These are phyloP conservation scores for Candida germanica DNA, from an alignment of 805 yeast species.

Conservation along the genomic window DNA sequence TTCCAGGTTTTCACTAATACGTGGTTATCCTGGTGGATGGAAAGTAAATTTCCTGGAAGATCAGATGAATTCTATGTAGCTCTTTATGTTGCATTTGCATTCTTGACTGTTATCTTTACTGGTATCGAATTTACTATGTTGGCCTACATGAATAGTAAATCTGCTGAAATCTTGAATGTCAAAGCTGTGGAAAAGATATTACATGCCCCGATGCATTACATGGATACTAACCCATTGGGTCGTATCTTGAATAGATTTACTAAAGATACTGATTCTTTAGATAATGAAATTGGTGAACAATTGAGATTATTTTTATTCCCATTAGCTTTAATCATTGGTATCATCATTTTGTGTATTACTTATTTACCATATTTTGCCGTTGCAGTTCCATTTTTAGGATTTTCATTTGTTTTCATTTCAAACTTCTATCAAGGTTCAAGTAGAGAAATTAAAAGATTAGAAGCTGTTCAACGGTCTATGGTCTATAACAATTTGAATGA, in stretches of 20 bases:
- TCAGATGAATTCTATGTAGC: constrained; percentile 34
- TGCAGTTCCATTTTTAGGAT: constrained; percentile 49
- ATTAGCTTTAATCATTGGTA: constrained; percentile 37
- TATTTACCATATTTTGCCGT: constrained; percentile 56
- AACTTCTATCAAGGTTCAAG: constrained; percentile 47
- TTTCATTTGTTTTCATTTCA: constrained; percentile 36
- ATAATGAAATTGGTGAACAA: constrained; percentile 44
- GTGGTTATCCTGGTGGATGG: constrained; percentile 45
- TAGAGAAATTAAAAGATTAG: constrained; percentile 48
- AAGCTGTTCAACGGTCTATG: constrained; percentile 45
- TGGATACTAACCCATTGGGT: constrained; percentile 44
- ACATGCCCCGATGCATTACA: constrained; percentile 42
- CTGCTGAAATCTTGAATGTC: constrained; percentile 35
- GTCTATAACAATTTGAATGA: constrained; percentile 51
- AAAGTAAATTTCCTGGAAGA: constrained; percentile 24
- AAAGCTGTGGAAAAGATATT: constrained; percentile 36
- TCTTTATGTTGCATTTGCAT: constrained; percentile 33
- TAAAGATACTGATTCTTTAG: constrained; percentile 45
- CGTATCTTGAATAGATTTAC: constrained; percentile 44
- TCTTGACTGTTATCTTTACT: constrained; percentile 37
- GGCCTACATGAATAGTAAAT: constrained; percentile 39
- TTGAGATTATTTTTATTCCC: constrained; percentile 40
- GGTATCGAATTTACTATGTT: constrained; percentile 39
- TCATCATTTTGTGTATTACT: constrained; percentile 44
- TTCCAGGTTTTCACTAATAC: constrained; percentile 42